Evolutionary conservation across 305 asterid genomes (phyloP).

Genomic region (Fraxinus sp.): DNA sequence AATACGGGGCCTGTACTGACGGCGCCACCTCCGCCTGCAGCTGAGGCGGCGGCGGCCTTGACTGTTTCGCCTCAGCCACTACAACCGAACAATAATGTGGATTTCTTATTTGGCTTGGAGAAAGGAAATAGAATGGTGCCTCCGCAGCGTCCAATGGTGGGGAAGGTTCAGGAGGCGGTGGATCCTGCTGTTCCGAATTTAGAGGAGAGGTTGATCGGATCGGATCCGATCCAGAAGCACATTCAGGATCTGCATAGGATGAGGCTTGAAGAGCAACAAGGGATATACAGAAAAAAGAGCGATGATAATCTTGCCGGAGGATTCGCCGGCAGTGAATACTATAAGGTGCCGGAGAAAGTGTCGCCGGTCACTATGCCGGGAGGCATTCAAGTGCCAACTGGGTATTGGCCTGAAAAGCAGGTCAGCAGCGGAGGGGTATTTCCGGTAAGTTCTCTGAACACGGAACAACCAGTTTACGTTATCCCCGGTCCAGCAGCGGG

Average conservation of each 20-base stretch:
- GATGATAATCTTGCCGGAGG: conserved; percentile 60
- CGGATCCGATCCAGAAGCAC: conserved; percentile 95
- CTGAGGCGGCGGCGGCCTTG: background rate
- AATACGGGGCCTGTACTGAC: conserved; percentile 68
- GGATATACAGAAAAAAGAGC: conserved; percentile 44
- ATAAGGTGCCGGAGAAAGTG: conserved; percentile 52
- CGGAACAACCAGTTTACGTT: conserved; percentile 76
- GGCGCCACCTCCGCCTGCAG: conserved; percentile 28
- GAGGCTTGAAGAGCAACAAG: conserved; percentile 73
- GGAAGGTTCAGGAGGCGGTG: conserved; percentile 38
- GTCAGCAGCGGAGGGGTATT: conserved; percentile 43
- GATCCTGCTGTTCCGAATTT: conserved; percentile 37
- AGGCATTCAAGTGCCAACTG: conserved; percentile 25
- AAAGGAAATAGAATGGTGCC: conserved; percentile 44
- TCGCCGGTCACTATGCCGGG: conserved; percentile 39
- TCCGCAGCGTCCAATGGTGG: conserved; percentile 22
- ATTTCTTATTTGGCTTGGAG: conserved; percentile 79
- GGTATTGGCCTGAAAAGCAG: conserved; percentile 68
- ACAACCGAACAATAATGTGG: conserved; percentile 31
- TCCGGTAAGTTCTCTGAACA: conserved; percentile 35
- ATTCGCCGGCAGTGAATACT: conserved; percentile 57
- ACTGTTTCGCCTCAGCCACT: conserved; percentile 32
- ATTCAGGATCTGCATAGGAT: conserved; percentile 88
- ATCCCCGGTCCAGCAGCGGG: conserved; percentile 37
- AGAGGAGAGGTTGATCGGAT: conserved; percentile 48